Evolutionary conservation across 164 flowering plant genomes (phyloP).

Genomic region (Aristolochia fimbriata): DNA sequence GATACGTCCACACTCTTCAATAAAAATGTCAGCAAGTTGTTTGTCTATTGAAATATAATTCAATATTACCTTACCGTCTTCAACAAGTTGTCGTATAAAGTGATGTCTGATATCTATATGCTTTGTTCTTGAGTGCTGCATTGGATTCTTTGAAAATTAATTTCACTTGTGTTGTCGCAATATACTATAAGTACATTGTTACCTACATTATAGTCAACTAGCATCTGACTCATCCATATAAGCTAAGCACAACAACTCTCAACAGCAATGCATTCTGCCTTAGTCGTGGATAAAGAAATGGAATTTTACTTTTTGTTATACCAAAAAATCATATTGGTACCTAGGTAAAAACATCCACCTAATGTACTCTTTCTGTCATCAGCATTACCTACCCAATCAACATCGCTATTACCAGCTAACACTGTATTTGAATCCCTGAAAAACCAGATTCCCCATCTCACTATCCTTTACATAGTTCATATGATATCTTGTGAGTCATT

Average conservation of each 20-base stretch:
- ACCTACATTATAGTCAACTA: not conserved
- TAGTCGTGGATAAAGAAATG: not conserved
- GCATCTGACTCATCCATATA: not conserved
- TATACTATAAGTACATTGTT: too few species aligned
- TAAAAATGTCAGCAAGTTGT: not conserved
- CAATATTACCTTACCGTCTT: not conserved
- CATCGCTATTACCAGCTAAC: not conserved
- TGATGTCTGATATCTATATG: too few species aligned
- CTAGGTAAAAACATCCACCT: not conserved
- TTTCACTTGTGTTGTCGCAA: not conserved
- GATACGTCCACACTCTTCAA: too few species aligned
- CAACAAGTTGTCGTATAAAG: not conserved
- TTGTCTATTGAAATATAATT: not conserved
- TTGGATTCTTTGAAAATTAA: too few species aligned
- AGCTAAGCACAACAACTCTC: not conserved
- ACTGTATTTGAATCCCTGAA: too few species aligned
- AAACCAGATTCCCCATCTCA: too few species aligned
- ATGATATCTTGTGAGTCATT: too few species aligned
- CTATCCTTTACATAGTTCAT: too few species aligned
- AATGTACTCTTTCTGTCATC: not conserved
- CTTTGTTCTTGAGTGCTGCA: too few species aligned
- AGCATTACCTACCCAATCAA: too few species aligned
- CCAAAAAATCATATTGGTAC: too few species aligned
- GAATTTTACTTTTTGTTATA: not conserved
- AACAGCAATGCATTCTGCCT: not conserved